These are phyloP conservation scores for Aurantiochytrium sp. DNA, from an alignment of 108 stramenopile genomes.

Conservation along the genomic window DNA sequence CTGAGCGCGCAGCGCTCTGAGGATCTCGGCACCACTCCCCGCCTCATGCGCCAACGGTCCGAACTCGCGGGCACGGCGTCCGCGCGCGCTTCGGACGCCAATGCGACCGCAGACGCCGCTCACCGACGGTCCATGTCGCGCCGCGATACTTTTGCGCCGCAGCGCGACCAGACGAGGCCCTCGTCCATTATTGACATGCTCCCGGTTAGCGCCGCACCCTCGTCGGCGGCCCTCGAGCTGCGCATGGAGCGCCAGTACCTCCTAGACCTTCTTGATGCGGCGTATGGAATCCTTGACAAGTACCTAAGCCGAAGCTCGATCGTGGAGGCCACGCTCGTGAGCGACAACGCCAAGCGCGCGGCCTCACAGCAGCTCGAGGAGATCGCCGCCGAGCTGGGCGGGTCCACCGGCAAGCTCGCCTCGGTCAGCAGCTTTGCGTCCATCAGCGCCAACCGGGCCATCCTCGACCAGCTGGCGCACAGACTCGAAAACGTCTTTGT, in stretches of 20 bases:
- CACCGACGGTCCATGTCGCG: too few species aligned
- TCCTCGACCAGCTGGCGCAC: neutral
- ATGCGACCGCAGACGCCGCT: too few species aligned
- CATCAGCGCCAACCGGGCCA: neutral
- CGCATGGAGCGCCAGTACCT: neutral
- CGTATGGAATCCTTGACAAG: neutral
- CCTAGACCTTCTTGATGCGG: neutral
- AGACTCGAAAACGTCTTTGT: neutral
- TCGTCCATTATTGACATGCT: constrained; percentile 20
- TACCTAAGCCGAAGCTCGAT: constrained; percentile 4
- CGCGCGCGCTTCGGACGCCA: neutral
- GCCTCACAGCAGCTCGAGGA: constrained; percentile 9
- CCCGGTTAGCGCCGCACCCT: constrained; percentile 5
- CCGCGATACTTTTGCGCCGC: neutral
- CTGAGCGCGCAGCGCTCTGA: neutral
- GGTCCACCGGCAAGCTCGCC: neutral
- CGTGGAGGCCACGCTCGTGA: neutral
- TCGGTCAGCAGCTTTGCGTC: constrained; percentile 26
- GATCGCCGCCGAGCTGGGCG: neutral
- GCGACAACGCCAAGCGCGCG: neutral
- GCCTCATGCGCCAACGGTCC: neutral
- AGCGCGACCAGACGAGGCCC: neutral
- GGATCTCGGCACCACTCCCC: neutral
- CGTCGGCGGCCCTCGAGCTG: constrained; percentile 8
- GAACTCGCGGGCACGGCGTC: neutral